Percentiles rank a stretch among this genome's conserved stretches.
Evolutionary conservation across 345 rosid genomes (phyloP).

Genomic region (Populus pruinosa): DNA sequence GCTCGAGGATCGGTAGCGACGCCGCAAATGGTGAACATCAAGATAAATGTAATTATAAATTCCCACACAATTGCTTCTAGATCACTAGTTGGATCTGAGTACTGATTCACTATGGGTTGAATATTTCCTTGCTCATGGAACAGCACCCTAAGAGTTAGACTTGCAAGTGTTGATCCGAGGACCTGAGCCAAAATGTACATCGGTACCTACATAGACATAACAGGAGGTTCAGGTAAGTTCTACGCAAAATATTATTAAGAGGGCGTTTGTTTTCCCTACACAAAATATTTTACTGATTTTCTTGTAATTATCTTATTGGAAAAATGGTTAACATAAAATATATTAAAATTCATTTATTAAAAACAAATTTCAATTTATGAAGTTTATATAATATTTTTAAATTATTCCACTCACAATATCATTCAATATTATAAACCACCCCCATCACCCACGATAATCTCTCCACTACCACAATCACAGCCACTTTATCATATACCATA

Average conservation of each 20-base stretch:
- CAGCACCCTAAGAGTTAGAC: constrained; percentile 36
- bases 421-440: no score
- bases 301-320: no score
- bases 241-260: neutral
- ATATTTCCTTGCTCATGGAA: constrained; percentile 26
- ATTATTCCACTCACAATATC: no score
- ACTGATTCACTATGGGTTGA: constrained; percentile 26
- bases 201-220: constrained; percentile 31
- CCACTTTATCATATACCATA: no score
- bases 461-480: no score
- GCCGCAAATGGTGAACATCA: constrained; percentile 37
- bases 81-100: constrained; percentile 32
- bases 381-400: no score
- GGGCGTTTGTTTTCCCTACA: no score
- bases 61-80: constrained; percentile 55
- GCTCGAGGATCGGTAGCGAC: constrained; percentile 47
- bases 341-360: no score
- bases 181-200: constrained; percentile 39
- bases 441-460: no score
- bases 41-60: constrained; percentile 39
- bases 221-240: neutral
- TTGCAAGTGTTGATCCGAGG: constrained; percentile 38
- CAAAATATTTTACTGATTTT: no score
- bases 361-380: no score
- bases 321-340: no score